phyloP scores from a whole-genome alignment of 2,329 filamentous ascomycete species.

The Ampelomyces quisqualis region DNA sequence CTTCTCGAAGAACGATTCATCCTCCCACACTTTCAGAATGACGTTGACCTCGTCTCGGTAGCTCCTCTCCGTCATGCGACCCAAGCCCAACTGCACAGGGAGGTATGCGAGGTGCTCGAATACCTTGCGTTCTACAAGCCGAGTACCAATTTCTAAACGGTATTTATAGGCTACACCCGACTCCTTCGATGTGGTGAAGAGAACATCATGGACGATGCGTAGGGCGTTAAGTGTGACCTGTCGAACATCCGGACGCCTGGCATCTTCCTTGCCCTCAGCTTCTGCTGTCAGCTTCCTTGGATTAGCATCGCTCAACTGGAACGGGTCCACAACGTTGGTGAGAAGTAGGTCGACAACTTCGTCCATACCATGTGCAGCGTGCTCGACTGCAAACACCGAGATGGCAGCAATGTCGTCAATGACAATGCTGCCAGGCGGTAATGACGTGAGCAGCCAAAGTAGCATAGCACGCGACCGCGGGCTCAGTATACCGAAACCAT shows the following conservation, averaged over 20 bases:
- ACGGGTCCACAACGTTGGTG: constrained; percentile 75
- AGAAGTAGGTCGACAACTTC: constrained; percentile 91
- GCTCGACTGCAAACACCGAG: constrained; percentile 83
- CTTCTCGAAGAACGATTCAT: constrained; percentile 38
- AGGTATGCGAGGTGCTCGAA: constrained; percentile 76
- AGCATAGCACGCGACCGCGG: constrained; percentile 62
- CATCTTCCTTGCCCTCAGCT: constrained; percentile 24
- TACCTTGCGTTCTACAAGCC: constrained; percentile 65
- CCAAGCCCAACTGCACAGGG: constrained; percentile 73
- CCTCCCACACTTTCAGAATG: constrained; percentile 39
- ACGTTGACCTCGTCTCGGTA: constrained; percentile 38
- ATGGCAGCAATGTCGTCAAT: constrained; percentile 83
- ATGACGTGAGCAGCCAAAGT: constrained; percentile 75
- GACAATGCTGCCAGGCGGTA: constrained; percentile 74
- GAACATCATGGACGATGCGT: constrained; percentile 77
- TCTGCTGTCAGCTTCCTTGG: constrained; percentile 47
- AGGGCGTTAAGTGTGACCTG: constrained; percentile 57
- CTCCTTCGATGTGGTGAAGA: constrained; percentile 59
- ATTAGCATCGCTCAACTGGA: constrained; percentile 71
- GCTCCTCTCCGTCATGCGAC: constrained; percentile 70
- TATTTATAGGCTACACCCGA: constrained; percentile 67
- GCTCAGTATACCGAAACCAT: constrained; percentile 32
- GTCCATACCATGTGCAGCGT: constrained; percentile 80
- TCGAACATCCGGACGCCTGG: constrained; percentile 21
- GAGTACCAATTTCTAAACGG: constrained; percentile 73